Conservation (phyloP, 2,329 filamentous ascomycete genomes). For the Colletotrichum scovillei region DNA sequence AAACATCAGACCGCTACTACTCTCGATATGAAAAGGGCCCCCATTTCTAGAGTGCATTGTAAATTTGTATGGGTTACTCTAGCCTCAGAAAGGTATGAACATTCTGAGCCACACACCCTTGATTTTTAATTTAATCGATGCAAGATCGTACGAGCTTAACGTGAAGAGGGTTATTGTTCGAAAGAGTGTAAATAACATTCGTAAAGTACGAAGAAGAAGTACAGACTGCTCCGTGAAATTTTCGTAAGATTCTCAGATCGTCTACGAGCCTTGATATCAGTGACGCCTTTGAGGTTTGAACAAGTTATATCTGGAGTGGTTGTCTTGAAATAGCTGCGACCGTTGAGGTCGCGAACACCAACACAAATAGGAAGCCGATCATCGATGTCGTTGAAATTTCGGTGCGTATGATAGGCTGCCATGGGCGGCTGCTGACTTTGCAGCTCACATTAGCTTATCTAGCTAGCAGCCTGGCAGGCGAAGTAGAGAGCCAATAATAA, state of each 20-base stretch:
- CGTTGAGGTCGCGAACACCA: not conserved
- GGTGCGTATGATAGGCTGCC: not conserved
- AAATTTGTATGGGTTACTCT: not conserved
- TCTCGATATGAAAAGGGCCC: not conserved
- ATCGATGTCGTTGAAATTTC: not conserved
- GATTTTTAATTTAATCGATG: not conserved
- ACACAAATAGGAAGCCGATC: not conserved
- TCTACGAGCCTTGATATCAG: not conserved
- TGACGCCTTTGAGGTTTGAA: not conserved
- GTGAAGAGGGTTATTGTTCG: not conserved
- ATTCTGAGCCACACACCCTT: not conserved
- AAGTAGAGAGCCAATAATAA: not conserved
- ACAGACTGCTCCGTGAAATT: not conserved
- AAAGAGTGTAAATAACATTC: not conserved
- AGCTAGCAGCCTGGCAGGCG: not conserved
- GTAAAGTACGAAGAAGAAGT: not conserved
- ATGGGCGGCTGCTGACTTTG: not conserved
- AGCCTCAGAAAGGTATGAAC: not conserved
- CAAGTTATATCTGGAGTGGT: not conserved
- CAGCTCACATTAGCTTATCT: not conserved
- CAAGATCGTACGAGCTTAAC: not conserved
- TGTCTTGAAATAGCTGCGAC: conserved; percentile 29
- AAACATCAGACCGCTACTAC: not conserved
- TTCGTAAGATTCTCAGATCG: not conserved
- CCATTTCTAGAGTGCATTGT: not conserved